Conservation (phyloP, 2,329 filamentous ascomycete genomes). For the Colletotrichum shisoi region DNA sequence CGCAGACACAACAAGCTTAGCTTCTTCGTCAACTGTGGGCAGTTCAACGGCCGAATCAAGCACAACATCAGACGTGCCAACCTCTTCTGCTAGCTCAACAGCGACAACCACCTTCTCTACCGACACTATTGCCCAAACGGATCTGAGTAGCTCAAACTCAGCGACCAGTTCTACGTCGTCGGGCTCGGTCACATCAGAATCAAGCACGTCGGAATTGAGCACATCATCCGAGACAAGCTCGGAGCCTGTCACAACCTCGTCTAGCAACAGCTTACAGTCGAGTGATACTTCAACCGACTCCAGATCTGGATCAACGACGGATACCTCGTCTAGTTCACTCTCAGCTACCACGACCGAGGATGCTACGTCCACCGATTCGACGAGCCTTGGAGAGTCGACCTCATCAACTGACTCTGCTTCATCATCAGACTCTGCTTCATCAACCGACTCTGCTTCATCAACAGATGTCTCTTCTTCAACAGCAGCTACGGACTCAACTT, state of each 20-base stretch:
- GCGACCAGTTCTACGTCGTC: background rate
- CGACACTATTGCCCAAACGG: background rate
- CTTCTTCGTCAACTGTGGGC: background rate
- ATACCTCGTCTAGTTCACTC: background rate
- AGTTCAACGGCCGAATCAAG: background rate
- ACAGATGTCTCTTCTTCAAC: background rate
- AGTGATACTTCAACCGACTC: background rate
- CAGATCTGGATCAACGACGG: background rate
- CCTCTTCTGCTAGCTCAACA: background rate
- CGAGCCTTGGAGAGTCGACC: background rate
- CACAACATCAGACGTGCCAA: background rate
- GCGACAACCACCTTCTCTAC: too few species aligned
- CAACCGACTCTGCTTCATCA: too few species aligned
- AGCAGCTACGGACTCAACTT: background rate
- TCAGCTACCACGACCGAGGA: background rate
- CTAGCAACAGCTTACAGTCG: background rate
- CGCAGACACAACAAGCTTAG: background rate
- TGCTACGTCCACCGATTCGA: background rate
- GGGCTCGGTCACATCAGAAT: background rate
- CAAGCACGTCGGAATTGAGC: background rate
- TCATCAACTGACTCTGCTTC: background rate
- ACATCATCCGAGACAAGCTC: background rate
- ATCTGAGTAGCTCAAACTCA: background rate
- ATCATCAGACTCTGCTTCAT: background rate
- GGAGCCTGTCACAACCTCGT: background rate